These are phyloP conservation scores for Butyriboletus appendiculatus DNA, from an alignment of 1,284 basidiomycete species.

Conservation along the genomic window DNA sequence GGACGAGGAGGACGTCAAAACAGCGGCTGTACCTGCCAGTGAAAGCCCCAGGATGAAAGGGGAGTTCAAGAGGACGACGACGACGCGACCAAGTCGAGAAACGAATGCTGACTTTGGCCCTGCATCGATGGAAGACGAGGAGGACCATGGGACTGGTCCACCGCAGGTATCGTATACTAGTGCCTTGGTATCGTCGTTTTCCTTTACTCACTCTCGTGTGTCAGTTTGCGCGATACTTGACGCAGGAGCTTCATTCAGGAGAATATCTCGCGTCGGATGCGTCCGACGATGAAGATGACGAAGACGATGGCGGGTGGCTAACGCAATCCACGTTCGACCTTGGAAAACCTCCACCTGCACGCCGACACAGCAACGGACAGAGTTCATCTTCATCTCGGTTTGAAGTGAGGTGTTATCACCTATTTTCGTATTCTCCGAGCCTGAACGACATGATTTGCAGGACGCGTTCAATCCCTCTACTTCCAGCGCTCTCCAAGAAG, in stretches of 20 bases:
- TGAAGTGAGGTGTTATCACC: conserved; percentile 47
- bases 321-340: conserved; percentile 71
- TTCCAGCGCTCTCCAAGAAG: conserved; percentile 29
- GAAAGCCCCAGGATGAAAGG: conserved; percentile 40
- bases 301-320: conserved; percentile 75
- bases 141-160: conserved; percentile 48
- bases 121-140: conserved; percentile 45
- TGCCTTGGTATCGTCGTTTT: background rate
- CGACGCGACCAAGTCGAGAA: conserved; percentile 44
- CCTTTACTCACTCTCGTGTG: background rate
- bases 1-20: conserved; percentile 61
- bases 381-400: conserved; percentile 57
- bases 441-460: conserved; percentile 34
- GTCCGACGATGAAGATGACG: conserved; percentile 70
- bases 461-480: conserved; percentile 53
- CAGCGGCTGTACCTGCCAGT: conserved; percentile 30
- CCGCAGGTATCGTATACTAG: conserved; percentile 51
- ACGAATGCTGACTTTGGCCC: conserved; percentile 70
- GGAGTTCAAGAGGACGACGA: conserved; percentile 58
- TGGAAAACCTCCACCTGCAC: conserved; percentile 54
- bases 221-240: conserved; percentile 75
- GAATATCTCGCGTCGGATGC: conserved; percentile 57
- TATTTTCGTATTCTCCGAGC: background rate
- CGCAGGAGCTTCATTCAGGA: conserved; percentile 66
- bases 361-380: conserved; percentile 51